Evolutionary conservation across 2,329 filamentous ascomycete genomes (phyloP), one percentile per base, ranked within the genome.

Genomic region (Talaromyces albobiverticillius): DNA sequence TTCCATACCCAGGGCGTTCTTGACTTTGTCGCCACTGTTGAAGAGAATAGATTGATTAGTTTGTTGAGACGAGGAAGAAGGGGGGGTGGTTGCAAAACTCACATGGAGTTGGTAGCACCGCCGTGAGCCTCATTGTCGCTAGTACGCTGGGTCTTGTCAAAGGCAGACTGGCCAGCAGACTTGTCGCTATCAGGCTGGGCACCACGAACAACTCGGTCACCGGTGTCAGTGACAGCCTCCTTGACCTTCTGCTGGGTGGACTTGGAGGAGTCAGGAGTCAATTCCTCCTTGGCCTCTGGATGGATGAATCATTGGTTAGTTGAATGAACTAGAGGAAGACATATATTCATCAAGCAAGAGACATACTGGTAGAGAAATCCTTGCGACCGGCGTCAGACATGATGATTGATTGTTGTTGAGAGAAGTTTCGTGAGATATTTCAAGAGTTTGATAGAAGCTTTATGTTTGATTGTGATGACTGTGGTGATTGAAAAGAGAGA

Each of bases 351-450:
- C 5, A 10, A 13, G 34, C 11, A 16, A n/a, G 20, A 40, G 18
- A 67, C 71, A 47, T 70, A 75, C 72, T 81, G 68, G 75, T 76
- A 61, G 70, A 64, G 71, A 83, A 78, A 71, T 83, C 81, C 74
- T 86, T 85, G 80, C 83, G 82, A 66, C 76, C 78, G 63, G 71
- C 51, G 73, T 85, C 83, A 78, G 83, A 81, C 82, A 84, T 84
- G 68, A 62, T 81, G 71, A 63, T 67, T 60, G 47, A 34, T 52
- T 42, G 11, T 22, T 26, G 46, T 67, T 64, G 54, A 58, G 62
- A 43, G 9, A 51, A n/a, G 25, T 4, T 36, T 51, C 23, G 36
- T 20, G 10, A 25, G 36, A 43, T 10, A 29, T n/a, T n/a, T 43
- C 11, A 9, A 13, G 32, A 50, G 36, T 47, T 40, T 41, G 36